Evolutionary conservation across 2,329 filamentous ascomycete species (phyloP), one percentile per base, ranked within the genome.

Genomic region (Beauveria sp.): DNA sequence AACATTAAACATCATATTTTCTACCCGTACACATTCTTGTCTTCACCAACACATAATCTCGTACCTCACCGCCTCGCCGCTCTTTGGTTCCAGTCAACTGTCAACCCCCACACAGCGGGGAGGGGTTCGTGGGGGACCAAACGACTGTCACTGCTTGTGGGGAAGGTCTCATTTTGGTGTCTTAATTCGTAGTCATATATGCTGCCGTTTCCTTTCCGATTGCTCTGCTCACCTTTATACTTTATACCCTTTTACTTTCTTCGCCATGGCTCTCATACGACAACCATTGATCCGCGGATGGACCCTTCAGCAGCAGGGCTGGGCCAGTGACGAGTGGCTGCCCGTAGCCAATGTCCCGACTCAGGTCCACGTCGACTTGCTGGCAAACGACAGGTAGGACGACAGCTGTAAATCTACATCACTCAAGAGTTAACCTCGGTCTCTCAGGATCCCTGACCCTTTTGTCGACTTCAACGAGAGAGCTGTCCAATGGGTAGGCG

Each of bases 401-500:
- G 12, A 4, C 34, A 12, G 8, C 53, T 16, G 16, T n/a, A 43
- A 22, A 22, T 3, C 6, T 16, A 24, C n/a, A 48, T 55, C 20
- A 45, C 51, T 53, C 24, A 31, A 22, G 45, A 60, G 1, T 16
- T 60, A 63, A 63, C 20, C 3, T n/a, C 6, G 18, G 55, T 45
- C 59, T 7, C 4, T 20, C 43, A 77, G 75, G 40, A 82, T 83
- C 55, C 71, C 75, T 6, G 80, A 88, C 67, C 85, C 85, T 0
- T 87, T 84, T 66, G 69, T 84, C 20, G 82, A 85, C 60, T 78
- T 84, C 65, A 88, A 88, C 66, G 86, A 88, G 68, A 72, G 84
- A 10, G 75, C 78, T 8, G 80, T 80, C 3, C 78, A 81, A 67
- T 88, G 85, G 83, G 79, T 88, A 38, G 83, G 80, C n/a, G 82